phyloP scores from a whole-genome alignment of 306 rosid genomes.

The Senna tora region DNA sequence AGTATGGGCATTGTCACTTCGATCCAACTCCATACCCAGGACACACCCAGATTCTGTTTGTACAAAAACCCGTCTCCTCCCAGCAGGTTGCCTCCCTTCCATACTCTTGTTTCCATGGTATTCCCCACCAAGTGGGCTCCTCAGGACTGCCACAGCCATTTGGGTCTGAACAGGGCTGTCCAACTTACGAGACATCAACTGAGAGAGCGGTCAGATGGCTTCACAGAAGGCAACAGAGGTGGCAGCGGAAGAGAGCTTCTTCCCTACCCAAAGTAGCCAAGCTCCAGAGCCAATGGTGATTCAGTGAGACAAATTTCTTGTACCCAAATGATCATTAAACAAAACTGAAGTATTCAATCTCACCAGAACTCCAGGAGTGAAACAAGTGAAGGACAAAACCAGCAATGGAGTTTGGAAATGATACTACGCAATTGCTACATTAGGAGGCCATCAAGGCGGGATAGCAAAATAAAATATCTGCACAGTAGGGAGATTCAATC shows the following conservation, averaged over 20 bases:
- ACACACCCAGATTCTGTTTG: constrained; percentile 95
- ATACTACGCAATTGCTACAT: constrained; percentile 30
- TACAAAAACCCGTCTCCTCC: constrained; percentile 82
- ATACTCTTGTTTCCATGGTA: constrained; percentile 61
- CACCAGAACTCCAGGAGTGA: constrained; percentile 20
- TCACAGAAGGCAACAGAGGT: constrained; percentile 48
- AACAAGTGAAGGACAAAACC: constrained; percentile 10
- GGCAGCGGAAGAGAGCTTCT: constrained; percentile 57
- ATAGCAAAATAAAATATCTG: constrained; percentile 47
- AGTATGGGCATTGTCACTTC: constrained; percentile 87
- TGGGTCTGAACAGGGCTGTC: constrained; percentile 97
- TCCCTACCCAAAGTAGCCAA: constrained; percentile 63
- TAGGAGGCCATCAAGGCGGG: constrained; percentile 42
- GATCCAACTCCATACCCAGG: constrained; percentile 87
- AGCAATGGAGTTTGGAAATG: not conserved
- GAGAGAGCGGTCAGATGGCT: constrained; percentile 21
- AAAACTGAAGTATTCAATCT: constrained; percentile 2
- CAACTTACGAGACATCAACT: constrained; percentile 76
- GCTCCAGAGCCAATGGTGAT: constrained; percentile 50
- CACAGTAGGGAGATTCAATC: constrained; percentile 11
- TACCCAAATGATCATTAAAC: constrained; percentile 66
- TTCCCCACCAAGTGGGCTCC: constrained; percentile 63
- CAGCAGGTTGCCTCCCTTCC: constrained; percentile 66
- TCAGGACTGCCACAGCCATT: constrained; percentile 84
- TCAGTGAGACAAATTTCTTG: constrained; percentile 24